Evolutionary conservation across 768 basidiomycete genomes (phyloP), one percentile per base, ranked within the genome.

Genomic region (Tephrocybe sp.): DNA sequence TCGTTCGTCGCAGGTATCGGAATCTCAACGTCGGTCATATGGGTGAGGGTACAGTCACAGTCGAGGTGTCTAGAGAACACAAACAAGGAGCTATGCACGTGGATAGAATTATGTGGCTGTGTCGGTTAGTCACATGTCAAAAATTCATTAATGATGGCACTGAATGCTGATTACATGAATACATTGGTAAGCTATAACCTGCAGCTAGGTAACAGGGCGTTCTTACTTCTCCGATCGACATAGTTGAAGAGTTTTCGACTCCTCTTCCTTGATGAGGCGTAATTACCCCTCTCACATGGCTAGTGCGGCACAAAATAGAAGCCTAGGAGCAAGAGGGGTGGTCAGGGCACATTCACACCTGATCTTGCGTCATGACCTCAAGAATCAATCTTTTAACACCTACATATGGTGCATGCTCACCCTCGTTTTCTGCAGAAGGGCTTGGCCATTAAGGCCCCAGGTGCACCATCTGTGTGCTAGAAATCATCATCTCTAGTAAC

Each of bases 1-100:
- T 60, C 71, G 47, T 68, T 69, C 54, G 69, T 58, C 26, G 69
- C 55, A 9, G 73, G 68, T 57, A 73, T 74, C 50, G 73, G 74
- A 46, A 72, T 58, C 64, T 79, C 78, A 52, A 70, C 68, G 73
- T 82, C 79, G 61, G 81, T 68, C 82, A 83, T 81, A 58, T 48
- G 18, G 57, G 26, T 25, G 38, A 54, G 48, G 30, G 51, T 44
- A 47, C 36, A 25, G 45, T 28, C 30, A 53, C 50, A 42, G 41
- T 45, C 30, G 42, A 21, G 26, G 32, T n/a, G 28, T 47, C 34
- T 47, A 53, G 42, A 50, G 39, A 25, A 46, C 8, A 39, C 56
- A 60, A 61, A 62, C 58, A 62, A 54, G 17, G 41, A 39, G 34
- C 34, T 36, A 14, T 36, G 34, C 51, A 52, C 51, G 51, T 52